Evolutionary conservation across 495 filamentous ascomycete genomes (phyloP).

Genomic region (Hypoxylon perforatum): DNA sequence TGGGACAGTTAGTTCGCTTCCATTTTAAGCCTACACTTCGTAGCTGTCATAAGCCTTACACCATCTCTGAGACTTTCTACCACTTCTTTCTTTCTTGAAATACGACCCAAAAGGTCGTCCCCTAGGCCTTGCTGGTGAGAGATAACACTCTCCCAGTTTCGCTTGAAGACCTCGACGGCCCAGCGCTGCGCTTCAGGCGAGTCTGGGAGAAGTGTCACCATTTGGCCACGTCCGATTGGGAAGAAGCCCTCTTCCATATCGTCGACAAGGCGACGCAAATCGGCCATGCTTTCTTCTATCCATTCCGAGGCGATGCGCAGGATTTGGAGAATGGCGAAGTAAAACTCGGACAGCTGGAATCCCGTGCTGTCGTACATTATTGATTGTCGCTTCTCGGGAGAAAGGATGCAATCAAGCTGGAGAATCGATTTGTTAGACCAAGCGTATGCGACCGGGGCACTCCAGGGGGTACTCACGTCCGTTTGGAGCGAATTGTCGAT

Average conservation of each 20-base stretch:
- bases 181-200: slow-evolving; percentile 41
- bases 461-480: too few relatives aligned
- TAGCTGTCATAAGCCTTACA: slow-evolving; percentile 15
- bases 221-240: slow-evolving; percentile 17
- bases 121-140: slow-evolving; percentile 7
- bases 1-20: not conserved
- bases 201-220: slow-evolving; percentile 38
- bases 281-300: slow-evolving; percentile 46
- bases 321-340: slow-evolving; percentile 29
- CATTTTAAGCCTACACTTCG: not conserved
- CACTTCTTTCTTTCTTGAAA: slow-evolving; percentile 39
- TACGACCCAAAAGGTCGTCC: slow-evolving; percentile 25
- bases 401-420: too few relatives aligned
- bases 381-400: not conserved
- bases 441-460: too few relatives aligned
- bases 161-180: too few relatives aligned
- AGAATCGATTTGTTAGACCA: too few relatives aligned
- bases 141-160: slow-evolving; percentile 48
- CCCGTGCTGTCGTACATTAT: slow-evolving; percentile 26
- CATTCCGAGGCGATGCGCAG: slow-evolving; percentile 37
- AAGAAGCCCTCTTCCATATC: slow-evolving; percentile 18
- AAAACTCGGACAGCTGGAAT: slow-evolving; percentile 29
- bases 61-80: slow-evolving; percentile 39
- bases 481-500: too few relatives aligned
- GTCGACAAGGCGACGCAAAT: slow-evolving; percentile 43